These are phyloP conservation scores for Metschnikowia anglica DNA, from an alignment of 805 yeast species.

Conservation along the genomic window DNA sequence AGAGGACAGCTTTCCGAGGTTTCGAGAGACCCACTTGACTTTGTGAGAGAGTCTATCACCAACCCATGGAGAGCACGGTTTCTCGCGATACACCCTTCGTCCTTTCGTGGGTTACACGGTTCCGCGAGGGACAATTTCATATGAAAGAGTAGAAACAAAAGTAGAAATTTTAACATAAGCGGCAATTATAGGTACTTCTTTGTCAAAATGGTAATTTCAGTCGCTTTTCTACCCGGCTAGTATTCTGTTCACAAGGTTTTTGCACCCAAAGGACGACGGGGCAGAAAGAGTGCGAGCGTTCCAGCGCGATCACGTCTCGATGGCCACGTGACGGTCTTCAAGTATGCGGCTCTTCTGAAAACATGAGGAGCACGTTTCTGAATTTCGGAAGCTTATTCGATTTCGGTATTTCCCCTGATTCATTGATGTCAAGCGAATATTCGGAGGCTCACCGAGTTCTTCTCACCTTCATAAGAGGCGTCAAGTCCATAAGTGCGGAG, in stretches of 20 bases:
- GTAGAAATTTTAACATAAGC: background rate
- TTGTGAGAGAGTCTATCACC: conserved; percentile 21
- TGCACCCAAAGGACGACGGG: conserved; percentile 1
- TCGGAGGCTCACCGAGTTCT: conserved; percentile 20
- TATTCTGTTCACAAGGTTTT: background rate
- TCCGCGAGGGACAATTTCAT: background rate
- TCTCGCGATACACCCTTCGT: conserved; percentile 25
- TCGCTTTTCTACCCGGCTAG: no score
- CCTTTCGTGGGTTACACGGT: conserved; percentile 31
- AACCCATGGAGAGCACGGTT: conserved; percentile 27
- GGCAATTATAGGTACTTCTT: no score
- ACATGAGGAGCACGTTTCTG: no score
- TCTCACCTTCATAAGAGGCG: conserved; percentile 19
- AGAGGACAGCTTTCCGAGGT: conserved; percentile 13
- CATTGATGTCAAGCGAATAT: conserved; percentile 8
- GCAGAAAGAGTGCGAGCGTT: background rate
- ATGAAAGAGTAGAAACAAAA: background rate
- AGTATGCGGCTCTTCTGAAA: no score
- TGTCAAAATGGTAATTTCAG: no score
- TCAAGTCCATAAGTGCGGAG: conserved; percentile 10
- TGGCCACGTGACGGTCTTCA: conserved; percentile 1
- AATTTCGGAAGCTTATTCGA: no score
- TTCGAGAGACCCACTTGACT: conserved; percentile 16
- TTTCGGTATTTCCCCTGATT: background rate
- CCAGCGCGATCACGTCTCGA: background rate